Percentiles rank a stretch among this genome's conserved stretches.
Conservation (phyloP, 2,329 filamentous ascomycete species). For the Parasarocladium wereldwijsianum region DNA sequence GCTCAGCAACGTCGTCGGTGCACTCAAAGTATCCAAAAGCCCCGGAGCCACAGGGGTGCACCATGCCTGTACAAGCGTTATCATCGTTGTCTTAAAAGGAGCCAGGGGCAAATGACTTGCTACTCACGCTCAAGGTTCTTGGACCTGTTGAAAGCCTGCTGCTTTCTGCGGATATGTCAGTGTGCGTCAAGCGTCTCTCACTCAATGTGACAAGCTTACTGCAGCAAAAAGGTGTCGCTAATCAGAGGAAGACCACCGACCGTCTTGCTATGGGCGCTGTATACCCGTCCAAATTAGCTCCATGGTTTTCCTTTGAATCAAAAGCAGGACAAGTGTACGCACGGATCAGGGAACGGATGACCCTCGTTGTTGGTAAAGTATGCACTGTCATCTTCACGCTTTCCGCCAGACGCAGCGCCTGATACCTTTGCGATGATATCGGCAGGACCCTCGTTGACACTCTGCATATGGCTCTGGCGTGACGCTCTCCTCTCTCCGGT, state of each 20-base stretch:
- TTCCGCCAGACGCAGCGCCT: constrained; percentile 27
- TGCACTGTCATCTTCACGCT: constrained; percentile 29
- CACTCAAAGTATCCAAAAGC: constrained; percentile 27
- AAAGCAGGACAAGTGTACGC: constrained; percentile 7
- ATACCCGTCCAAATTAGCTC: not conserved
- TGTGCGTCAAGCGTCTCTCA: not conserved
- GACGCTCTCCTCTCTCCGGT: constrained; percentile 20
- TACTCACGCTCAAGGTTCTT: constrained; percentile 28
- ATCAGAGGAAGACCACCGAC: constrained; percentile 34
- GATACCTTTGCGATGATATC: constrained; percentile 35
- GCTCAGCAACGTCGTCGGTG: constrained; percentile 33
- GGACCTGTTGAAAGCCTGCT: constrained; percentile 41
- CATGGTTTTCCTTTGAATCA: not conserved
- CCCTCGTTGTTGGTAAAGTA: constrained; percentile 42
- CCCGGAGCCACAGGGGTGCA: constrained; percentile 22
- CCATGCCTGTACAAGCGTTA: constrained; percentile 7
- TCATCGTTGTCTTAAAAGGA: not conserved
- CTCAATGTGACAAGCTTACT: constrained; percentile 11
- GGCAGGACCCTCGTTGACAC: constrained; percentile 35
- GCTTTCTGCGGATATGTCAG: constrained; percentile 17
- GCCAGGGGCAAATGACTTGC: not conserved
- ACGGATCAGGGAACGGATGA: constrained; percentile 33
- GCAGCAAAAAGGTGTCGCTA: constrained; percentile 34
- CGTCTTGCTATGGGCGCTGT: constrained; percentile 30
- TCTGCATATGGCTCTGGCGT: constrained; percentile 24